Percentiles rank a stretch among this genome's conserved stretches.
Conservation (phyloP, 2,329 filamentous ascomycete species). For the Fusarium begoniae region DNA sequence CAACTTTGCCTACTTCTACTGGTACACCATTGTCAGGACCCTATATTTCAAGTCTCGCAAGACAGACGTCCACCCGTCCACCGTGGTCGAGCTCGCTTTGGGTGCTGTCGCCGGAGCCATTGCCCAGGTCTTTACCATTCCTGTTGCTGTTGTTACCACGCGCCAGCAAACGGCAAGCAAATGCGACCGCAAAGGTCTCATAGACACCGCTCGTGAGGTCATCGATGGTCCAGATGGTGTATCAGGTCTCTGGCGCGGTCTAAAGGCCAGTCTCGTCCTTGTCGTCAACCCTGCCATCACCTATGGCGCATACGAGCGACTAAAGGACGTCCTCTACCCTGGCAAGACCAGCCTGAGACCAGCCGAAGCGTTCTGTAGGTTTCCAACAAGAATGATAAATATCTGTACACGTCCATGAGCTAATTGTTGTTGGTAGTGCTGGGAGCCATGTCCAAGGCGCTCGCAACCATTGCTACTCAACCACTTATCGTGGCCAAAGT, state of each 20-base stretch:
- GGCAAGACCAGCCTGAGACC: slow-evolving; percentile 79
- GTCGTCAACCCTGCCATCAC: slow-evolving; percentile 98
- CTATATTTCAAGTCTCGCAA: slow-evolving; percentile 75
- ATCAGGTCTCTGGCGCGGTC: slow-evolving; percentile 88
- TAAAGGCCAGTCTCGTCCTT: slow-evolving; percentile 95
- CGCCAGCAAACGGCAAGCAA: slow-evolving; percentile 93
- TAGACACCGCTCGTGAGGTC: slow-evolving; percentile 90
- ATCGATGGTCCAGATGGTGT: slow-evolving; percentile 90
- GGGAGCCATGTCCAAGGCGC: slow-evolving; percentile 89
- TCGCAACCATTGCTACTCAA: slow-evolving; percentile 92
- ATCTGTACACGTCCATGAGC: not conserved
- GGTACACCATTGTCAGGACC: slow-evolving; percentile 89
- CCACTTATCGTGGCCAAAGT: slow-evolving; percentile 98
- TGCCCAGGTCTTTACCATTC: slow-evolving; percentile 95
- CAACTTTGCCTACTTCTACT: slow-evolving; percentile 99
- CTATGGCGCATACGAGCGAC: slow-evolving; percentile 93
- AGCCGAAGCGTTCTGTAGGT: slow-evolving; percentile 91
- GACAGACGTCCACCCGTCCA: slow-evolving; percentile 69
- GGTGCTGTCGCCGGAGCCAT: slow-evolving; percentile 89
- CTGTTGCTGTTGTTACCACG: slow-evolving; percentile 93
- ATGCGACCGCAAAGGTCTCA: slow-evolving; percentile 82
- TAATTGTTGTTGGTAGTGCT: slow-evolving; percentile 68
- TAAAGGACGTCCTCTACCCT: slow-evolving; percentile 81
- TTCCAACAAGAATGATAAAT: not conserved
- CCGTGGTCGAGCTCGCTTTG: slow-evolving; percentile 81